These are phyloP conservation scores for Rutstroemia sp. DNA, from an alignment of 2,329 filamentous ascomycete species.

Conservation along the genomic window DNA sequence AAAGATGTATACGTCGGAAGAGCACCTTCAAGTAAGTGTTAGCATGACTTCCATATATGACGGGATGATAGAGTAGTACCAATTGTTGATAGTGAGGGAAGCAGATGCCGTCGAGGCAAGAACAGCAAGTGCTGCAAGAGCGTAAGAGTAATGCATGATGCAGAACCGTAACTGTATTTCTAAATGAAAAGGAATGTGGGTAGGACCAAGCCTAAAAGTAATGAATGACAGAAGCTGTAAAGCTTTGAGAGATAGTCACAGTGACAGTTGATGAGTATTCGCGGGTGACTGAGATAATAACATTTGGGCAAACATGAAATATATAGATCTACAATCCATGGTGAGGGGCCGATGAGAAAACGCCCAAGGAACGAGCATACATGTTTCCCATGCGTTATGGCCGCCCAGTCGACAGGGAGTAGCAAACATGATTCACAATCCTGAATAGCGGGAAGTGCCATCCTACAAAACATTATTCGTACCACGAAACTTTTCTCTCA, in stretches of 20 bases:
- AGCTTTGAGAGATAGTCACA: neutral
- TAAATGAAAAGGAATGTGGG: conserved; percentile 2
- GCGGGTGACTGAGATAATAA: neutral
- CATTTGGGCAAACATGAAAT: neutral
- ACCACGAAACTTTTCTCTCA: neutral
- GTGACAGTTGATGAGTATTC: neutral
- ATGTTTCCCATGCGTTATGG: neutral
- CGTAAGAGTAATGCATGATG: conserved; percentile 5
- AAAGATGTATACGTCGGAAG: conserved; percentile 3
- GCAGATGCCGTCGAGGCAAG: conserved; percentile 6
- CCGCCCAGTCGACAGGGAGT: neutral
- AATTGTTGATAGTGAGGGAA: conserved; percentile 8
- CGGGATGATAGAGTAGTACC: neutral
- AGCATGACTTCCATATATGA: neutral
- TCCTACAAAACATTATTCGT: neutral
- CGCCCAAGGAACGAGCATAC: neutral
- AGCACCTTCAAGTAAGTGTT: neutral
- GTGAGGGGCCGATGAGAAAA: neutral
- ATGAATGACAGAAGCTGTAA: neutral
- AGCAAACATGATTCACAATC: conserved; percentile 1
- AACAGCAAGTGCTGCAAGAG: conserved; percentile 5
- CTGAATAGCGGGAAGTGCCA: conserved; percentile 1
- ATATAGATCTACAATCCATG: neutral
- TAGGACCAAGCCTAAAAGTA: conserved; percentile 2
- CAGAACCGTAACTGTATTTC: neutral